Percentiles rank a stretch among this genome's conserved stretches.
Evolutionary conservation across 306 rosid genomes (phyloP).

Genomic region (Medicago truncatula): DNA sequence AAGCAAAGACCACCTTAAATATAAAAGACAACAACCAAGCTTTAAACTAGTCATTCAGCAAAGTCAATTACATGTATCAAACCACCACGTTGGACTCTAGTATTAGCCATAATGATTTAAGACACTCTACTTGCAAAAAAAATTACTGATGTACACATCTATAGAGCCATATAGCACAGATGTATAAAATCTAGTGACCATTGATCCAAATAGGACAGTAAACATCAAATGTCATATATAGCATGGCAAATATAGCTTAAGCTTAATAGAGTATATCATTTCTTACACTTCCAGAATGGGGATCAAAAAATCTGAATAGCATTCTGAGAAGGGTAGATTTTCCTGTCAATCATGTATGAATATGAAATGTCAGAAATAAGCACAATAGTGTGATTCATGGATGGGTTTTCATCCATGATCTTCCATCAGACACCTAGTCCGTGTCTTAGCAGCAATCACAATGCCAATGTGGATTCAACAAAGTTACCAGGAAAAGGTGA

Average conservation of each 20-base stretch:
- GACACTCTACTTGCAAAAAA: slow-evolving; percentile 15
- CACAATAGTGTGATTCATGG: background rate
- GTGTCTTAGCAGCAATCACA: no score
- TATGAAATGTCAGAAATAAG: slow-evolving; percentile 42
- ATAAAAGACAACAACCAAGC: slow-evolving; percentile 28
- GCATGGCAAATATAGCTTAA: slow-evolving; percentile 41
- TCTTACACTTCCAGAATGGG: slow-evolving; percentile 93
- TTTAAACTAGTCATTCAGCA: background rate
- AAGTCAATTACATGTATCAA: slow-evolving; percentile 26
- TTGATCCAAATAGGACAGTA: slow-evolving; percentile 9
- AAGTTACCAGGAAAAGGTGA: no score
- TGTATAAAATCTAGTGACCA: slow-evolving; percentile 1
- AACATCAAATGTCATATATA: slow-evolving; percentile 25
- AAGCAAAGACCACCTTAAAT: slow-evolving; percentile 5
- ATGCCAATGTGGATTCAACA: no score
- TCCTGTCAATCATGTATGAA: slow-evolving; percentile 70
- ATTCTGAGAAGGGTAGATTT: slow-evolving; percentile 95
- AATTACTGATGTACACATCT: background rate
- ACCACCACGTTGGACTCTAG: background rate
- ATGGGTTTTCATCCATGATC: no score
- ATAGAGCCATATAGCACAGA: slow-evolving; percentile 16
- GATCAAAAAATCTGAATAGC: slow-evolving; percentile 92
- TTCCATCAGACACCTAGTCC: no score
- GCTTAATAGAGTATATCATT: slow-evolving; percentile 39
- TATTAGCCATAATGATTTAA: slow-evolving; percentile 27